These are phyloP conservation scores for Naegleria lovaniensis DNA, from an alignment of 208 protist species.

Conservation along the genomic window DNA sequence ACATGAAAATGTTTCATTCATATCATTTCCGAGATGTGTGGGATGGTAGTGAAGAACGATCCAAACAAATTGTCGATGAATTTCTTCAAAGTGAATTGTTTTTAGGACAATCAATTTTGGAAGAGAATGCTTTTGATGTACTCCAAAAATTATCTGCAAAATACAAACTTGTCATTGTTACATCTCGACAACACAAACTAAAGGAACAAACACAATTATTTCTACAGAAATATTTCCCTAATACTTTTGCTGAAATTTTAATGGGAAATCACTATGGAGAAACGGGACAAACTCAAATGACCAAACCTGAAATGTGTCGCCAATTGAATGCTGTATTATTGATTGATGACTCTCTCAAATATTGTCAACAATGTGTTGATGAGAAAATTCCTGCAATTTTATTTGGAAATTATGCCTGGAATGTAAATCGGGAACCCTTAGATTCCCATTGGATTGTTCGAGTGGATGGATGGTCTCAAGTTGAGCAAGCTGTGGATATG, in stretches of 20 bases:
- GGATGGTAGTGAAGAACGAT: neutral
- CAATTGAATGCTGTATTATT: neutral
- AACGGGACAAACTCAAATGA: neutral
- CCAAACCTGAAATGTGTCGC: slow-evolving; percentile 25
- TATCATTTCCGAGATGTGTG: neutral
- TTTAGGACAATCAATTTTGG: neutral
- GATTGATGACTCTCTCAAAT: slow-evolving; percentile 9
- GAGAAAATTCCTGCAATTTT: slow-evolving; percentile 4
- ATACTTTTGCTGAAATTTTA: neutral
- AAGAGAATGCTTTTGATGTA: neutral
- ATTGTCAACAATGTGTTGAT: neutral
- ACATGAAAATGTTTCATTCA: neutral
- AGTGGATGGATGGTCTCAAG: neutral
- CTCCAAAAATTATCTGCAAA: neutral
- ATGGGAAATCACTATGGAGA: slow-evolving; percentile 27
- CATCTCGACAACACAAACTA: slow-evolving; percentile 7
- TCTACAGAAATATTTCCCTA: neutral
- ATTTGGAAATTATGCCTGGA: slow-evolving; percentile 29
- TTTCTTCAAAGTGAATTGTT: slow-evolving; percentile 11
- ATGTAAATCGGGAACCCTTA: neutral
- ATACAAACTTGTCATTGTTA: slow-evolving; percentile 13
- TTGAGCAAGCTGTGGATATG: neutral
- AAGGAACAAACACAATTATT: neutral
- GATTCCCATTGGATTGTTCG: neutral
- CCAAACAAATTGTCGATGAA: neutral